phyloP scores from a whole-genome alignment of 2,329 filamentous ascomycete genomes.

The Fusarium veterinarium region DNA sequence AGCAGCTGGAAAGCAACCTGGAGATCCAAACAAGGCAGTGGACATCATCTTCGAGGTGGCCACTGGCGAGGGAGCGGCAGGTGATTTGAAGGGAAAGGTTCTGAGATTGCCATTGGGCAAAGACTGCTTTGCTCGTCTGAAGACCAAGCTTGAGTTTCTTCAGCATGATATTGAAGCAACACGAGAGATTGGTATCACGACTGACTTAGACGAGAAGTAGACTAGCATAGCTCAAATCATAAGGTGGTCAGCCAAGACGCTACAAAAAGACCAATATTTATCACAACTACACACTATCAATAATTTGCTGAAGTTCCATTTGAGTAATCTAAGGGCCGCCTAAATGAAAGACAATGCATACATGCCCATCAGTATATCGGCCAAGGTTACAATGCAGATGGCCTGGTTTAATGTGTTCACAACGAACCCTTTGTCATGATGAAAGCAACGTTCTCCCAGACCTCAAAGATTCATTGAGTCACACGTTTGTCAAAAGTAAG shows the following conservation, averaged over 20 bases:
- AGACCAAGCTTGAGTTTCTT: slow-evolving; percentile 38
- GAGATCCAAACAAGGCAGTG: slow-evolving; percentile 54
- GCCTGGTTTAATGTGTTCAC: background rate
- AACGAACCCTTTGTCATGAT: background rate
- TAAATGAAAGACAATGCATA: background rate
- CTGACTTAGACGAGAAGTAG: slow-evolving; percentile 13
- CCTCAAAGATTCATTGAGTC: background rate
- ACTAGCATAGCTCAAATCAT: background rate
- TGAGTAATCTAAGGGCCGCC: background rate
- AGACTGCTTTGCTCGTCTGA: slow-evolving; percentile 48
- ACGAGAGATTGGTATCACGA: slow-evolving; percentile 18
- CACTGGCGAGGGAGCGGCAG: slow-evolving; percentile 45
- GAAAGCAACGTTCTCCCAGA: background rate
- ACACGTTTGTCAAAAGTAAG: background rate
- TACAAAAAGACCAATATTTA: no score
- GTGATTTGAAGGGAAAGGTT: slow-evolving; percentile 45
- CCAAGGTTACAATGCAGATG: background rate
- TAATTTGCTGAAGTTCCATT: background rate
- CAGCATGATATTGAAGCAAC: slow-evolving; percentile 27
- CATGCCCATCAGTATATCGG: background rate
- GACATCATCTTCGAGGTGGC: slow-evolving; percentile 53
- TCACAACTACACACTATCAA: background rate
- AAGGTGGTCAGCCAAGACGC: background rate
- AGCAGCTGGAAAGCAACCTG: slow-evolving; percentile 50
- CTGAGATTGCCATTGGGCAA: slow-evolving; percentile 50